These are phyloP conservation scores for Avena insularis DNA, from an alignment of 176 grass and related monocot species.

Conservation along the genomic window DNA sequence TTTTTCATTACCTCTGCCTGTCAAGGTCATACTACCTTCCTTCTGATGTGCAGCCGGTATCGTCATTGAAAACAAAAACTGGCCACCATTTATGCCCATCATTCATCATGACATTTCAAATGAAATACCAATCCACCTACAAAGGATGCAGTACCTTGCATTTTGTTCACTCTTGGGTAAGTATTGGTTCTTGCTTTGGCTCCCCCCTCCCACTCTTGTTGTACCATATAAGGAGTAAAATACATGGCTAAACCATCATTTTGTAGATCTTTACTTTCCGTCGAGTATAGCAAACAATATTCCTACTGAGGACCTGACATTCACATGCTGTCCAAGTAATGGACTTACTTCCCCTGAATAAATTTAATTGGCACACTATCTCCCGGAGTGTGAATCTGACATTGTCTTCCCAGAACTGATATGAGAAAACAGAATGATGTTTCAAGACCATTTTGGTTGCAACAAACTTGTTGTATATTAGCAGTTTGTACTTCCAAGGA, in stretches of 20 bases:
- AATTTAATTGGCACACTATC: neutral
- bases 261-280: neutral
- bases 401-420: neutral
- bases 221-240: constrained; percentile 20
- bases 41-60: constrained; percentile 79
- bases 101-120: constrained; percentile 98
- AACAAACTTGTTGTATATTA: neutral
- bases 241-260: neutral
- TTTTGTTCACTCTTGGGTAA: constrained; percentile 95
- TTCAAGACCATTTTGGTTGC: constrained; percentile 7
- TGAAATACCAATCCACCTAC: constrained; percentile 89
- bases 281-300: neutral
- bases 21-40: constrained; percentile 25
- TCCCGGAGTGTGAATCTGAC: neutral
- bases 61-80: constrained; percentile 92
- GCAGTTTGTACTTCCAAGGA: neutral
- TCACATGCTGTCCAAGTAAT: constrained; percentile 10
- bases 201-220: neutral
- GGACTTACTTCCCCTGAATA: constrained; percentile 11
- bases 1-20: constrained; percentile 11
- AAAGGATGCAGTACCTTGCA: constrained; percentile 89
- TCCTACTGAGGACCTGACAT: neutral
- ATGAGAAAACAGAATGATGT: neutral
- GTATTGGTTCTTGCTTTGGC: neutral
- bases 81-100: constrained; percentile 91